Evolutionary conservation across 768 basidiomycete genomes (phyloP).

Genomic region (Cystofilobasidium ferigula): DNA sequence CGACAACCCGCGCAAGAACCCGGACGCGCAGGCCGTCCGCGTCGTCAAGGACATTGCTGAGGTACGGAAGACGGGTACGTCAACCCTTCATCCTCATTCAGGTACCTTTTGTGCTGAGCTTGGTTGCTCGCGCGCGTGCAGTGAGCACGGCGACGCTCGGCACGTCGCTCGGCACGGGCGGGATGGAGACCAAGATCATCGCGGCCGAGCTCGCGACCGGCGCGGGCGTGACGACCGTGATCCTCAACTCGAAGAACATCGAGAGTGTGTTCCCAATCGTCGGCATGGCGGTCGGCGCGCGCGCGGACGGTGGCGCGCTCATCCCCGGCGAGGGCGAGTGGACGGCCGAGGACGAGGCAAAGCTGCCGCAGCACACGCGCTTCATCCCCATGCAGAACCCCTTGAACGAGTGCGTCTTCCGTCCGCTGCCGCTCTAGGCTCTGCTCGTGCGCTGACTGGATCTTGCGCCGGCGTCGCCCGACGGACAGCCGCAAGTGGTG

Average conservation of each 20-base stretch:
- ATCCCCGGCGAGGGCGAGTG: not conserved
- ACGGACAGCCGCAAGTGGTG: conserved; percentile 82
- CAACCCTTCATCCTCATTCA: too few relatives aligned
- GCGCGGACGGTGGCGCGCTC: not conserved
- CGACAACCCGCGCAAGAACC: conserved; percentile 85
- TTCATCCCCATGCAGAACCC: conserved; percentile 47
- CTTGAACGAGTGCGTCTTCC: conserved; percentile 35
- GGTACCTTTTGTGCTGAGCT: not conserved
- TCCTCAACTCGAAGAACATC: conserved; percentile 72
- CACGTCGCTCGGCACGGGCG: conserved; percentile 87
- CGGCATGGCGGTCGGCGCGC: conserved; percentile 36
- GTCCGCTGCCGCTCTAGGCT: too few relatives aligned
- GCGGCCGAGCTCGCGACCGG: conserved; percentile 94
- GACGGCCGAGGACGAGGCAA: conserved; percentile 27
- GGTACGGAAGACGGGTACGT: conserved; percentile 61
- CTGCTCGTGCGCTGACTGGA: too few relatives aligned
- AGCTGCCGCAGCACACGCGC: conserved; percentile 69
- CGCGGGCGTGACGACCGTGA: conserved; percentile 84
- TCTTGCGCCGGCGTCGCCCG: too few relatives aligned
- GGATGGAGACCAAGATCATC: conserved; percentile 98
- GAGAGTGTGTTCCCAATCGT: conserved; percentile 68
- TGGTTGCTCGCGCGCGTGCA: conserved; percentile 33
- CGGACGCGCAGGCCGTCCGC: conserved; percentile 64
- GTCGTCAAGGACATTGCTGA: conserved; percentile 70
- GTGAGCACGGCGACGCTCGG: conserved; percentile 89